phyloP scores from a whole-genome alignment of 1,284 basidiomycete species.

The Mycena sp. region DNA sequence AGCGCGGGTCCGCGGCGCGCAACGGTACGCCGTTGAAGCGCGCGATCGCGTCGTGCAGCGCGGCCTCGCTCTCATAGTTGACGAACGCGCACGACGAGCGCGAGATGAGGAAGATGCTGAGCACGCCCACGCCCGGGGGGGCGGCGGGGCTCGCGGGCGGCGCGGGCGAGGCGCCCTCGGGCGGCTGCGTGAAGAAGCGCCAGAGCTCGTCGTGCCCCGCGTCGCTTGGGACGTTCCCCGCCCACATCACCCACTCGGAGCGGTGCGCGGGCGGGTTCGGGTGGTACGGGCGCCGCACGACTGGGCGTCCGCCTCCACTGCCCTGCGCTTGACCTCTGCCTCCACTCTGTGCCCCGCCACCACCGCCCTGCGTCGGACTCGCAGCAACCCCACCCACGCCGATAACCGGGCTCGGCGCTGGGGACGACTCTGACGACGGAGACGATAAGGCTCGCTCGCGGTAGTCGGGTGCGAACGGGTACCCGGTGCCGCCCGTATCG shows the following conservation, averaged over 20 bases:
- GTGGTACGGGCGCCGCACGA: constrained; percentile 60
- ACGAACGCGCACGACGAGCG: constrained; percentile 95
- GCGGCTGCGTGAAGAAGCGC: constrained; percentile 79
- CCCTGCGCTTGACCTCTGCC: constrained; percentile 31
- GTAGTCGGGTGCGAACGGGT: constrained; percentile 38
- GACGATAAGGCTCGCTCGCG: constrained; percentile 39
- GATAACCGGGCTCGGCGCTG: too few species aligned
- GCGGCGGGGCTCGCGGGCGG: too few species aligned
- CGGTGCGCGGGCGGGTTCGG: constrained; percentile 76
- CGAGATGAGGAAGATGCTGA: constrained; percentile 92
- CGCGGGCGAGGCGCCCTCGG: neutral
- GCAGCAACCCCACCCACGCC: too few species aligned
- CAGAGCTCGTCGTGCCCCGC: constrained; percentile 90
- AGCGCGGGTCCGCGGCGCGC: constrained; percentile 74
- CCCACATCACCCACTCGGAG: constrained; percentile 97
- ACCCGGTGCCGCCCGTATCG: too few species aligned
- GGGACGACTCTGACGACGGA: too few species aligned
- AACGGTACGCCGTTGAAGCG: constrained; percentile 78
- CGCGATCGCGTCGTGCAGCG: constrained; percentile 74
- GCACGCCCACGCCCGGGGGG: constrained; percentile 62
- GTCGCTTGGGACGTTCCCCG: constrained; percentile 88
- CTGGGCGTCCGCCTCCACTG: constrained; percentile 29
- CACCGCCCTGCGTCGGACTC: too few species aligned
- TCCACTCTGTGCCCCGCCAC: too few species aligned
- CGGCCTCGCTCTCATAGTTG: constrained; percentile 78